These are phyloP conservation scores for Wickerhamomyces bisporus DNA, from an alignment of 805 yeast species.

Conservation along the genomic window DNA sequence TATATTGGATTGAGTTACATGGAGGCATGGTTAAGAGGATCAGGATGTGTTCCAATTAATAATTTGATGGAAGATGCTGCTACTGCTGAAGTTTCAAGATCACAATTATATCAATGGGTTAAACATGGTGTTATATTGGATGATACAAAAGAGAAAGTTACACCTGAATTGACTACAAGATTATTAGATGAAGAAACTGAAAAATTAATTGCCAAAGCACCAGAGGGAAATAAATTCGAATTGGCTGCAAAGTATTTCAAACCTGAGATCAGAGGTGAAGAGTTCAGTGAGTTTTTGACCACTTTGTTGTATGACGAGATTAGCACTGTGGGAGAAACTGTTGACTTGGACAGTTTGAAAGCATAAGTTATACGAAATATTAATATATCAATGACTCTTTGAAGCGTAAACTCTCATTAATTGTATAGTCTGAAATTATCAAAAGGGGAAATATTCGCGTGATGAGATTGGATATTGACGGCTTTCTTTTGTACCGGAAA, in stretches of 20 bases:
- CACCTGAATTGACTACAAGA: constrained; percentile 51
- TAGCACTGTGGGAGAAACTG: constrained; percentile 26
- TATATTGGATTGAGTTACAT: constrained; percentile 74
- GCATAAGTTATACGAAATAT: constrained; percentile 1
- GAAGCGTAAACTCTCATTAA: no score
- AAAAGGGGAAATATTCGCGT: no score
- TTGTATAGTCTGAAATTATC: no score
- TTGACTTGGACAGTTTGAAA: constrained; percentile 21
- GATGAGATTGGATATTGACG: no score
- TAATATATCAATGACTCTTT: no score
- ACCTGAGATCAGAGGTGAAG: constrained; percentile 67
- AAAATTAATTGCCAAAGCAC: constrained; percentile 41
- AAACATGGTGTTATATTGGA: constrained; percentile 56
- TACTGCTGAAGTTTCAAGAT: constrained; percentile 81
- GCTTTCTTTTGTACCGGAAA: no score
- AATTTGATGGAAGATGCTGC: constrained; percentile 89
- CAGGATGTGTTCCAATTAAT: constrained; percentile 84
- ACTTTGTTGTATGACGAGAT: constrained; percentile 67
- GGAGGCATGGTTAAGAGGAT: constrained; percentile 83
- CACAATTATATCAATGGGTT: constrained; percentile 81
- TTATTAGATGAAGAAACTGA: constrained; percentile 60
- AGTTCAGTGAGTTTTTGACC: constrained; percentile 72
- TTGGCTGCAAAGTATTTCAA: constrained; percentile 65
- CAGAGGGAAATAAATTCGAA: constrained; percentile 54
- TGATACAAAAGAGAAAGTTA: constrained; percentile 54